These are phyloP conservation scores for Tarenaya hassleriana DNA, from an alignment of 345 rosid genomes.

Conservation along the genomic window DNA sequence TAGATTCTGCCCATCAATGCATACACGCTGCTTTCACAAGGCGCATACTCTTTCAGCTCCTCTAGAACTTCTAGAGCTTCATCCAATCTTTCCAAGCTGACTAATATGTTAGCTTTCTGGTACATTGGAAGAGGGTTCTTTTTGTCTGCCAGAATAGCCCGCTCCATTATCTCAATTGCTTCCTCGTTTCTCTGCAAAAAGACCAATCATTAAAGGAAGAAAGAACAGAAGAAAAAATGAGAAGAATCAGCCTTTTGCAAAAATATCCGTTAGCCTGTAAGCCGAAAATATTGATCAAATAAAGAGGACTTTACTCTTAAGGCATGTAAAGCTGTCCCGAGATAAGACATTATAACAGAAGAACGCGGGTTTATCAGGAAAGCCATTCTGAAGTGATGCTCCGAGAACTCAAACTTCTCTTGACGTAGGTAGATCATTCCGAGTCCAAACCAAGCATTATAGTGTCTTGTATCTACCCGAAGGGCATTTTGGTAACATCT, in stretches of 20 bases:
- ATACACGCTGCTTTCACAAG: constrained; percentile 87
- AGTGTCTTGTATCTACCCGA: constrained; percentile 83
- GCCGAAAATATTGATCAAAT: no score
- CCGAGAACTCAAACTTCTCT: constrained; percentile 90
- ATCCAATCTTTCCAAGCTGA: constrained; percentile 67
- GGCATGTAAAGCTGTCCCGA: constrained; percentile 85
- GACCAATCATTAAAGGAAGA: constrained; percentile 2
- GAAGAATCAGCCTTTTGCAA: constrained; percentile 12
- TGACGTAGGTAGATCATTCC: constrained; percentile 94
- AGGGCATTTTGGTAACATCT: constrained; percentile 92
- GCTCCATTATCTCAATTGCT: constrained; percentile 88
- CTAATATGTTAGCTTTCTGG: constrained; percentile 85
- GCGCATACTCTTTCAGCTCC: constrained; percentile 91
- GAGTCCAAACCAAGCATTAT: constrained; percentile 95
- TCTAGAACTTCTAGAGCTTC: constrained; percentile 87
- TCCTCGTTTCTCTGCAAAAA: constrained; percentile 84
- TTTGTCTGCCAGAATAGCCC: constrained; percentile 78
- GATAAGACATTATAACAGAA: constrained; percentile 93
- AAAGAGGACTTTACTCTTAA: constrained; percentile 43
- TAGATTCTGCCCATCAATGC: constrained; percentile 94
- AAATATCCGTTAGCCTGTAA: no score
- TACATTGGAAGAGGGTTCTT: constrained; percentile 98
- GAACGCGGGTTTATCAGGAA: constrained; percentile 77
- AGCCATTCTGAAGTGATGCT: constrained; percentile 94
- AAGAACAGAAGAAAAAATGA: no score